These are phyloP conservation scores for Porogramme epimiltina DNA, from an alignment of 1,284 basidiomycete species.

Conservation along the genomic window DNA sequence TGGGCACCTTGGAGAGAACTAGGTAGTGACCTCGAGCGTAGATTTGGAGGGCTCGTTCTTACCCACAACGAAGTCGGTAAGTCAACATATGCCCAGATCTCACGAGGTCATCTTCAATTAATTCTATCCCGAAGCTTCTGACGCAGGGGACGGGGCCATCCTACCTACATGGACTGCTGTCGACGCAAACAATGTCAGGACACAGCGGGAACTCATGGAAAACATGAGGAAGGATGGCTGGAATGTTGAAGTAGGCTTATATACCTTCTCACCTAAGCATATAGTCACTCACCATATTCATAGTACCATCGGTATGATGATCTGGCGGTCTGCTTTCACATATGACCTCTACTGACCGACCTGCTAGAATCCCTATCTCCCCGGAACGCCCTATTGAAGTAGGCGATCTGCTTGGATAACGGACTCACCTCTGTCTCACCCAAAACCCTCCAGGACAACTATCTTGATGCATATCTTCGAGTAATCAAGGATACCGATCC, in stretches of 20 bases:
- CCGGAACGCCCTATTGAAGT: slow-evolving; percentile 87
- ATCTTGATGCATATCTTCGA: slow-evolving; percentile 90
- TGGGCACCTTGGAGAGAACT: not conserved
- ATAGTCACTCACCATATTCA: slow-evolving; percentile 1
- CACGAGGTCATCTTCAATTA: not conserved
- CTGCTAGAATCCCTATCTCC: slow-evolving; percentile 85
- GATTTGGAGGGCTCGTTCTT: slow-evolving; percentile 88
- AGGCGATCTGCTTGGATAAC: slow-evolving; percentile 4
- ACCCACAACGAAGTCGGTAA: slow-evolving; percentile 89
- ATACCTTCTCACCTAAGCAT: not conserved
- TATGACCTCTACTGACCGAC: not conserved
- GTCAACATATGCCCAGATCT: slow-evolving; percentile 15
- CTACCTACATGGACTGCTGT: slow-evolving; percentile 95
- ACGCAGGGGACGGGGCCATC: slow-evolving; percentile 74
- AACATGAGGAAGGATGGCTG: slow-evolving; percentile 82
- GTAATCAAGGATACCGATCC: slow-evolving; percentile 87
- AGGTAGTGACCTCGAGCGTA: slow-evolving; percentile 28
- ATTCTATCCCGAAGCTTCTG: slow-evolving; percentile 47
- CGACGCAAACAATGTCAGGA: slow-evolving; percentile 83
- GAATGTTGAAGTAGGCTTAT: slow-evolving; percentile 75
- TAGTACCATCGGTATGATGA: slow-evolving; percentile 66
- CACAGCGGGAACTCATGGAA: slow-evolving; percentile 87
- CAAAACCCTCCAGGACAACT: slow-evolving; percentile 70
- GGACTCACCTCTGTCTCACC: not conserved
- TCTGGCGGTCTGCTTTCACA: no score